A percentile compares a stretch with the other conserved stretches of the same genome.
These are phyloP conservation scores for Fusarium nygamai DNA, from an alignment of 2,329 filamentous ascomycete species.

Conservation along the genomic window DNA sequence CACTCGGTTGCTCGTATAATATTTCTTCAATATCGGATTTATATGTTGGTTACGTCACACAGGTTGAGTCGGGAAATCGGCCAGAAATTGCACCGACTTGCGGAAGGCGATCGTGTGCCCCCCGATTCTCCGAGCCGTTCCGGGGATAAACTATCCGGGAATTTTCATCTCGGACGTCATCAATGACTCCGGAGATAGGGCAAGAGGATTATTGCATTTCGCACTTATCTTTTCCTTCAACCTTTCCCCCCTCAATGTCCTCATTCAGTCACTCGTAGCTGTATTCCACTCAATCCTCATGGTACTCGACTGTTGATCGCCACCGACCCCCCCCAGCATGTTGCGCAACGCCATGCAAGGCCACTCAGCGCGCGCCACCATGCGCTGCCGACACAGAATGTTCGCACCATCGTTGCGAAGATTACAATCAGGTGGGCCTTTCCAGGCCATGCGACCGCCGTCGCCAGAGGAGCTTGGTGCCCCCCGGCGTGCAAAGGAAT, in stretches of 20 bases:
- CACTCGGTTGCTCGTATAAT: background rate
- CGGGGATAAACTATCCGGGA: conserved; percentile 37
- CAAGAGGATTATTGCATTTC: conserved; percentile 11
- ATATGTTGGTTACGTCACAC: background rate
- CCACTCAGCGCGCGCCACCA: conserved; percentile 36
- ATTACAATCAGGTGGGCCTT: conserved; percentile 54
- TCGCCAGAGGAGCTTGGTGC: conserved; percentile 81
- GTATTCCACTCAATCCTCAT: conserved; percentile 11
- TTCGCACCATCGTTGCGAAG: conserved; percentile 50
- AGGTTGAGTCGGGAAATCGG: conserved; percentile 14
- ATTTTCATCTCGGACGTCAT: conserved; percentile 42
- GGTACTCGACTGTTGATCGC: conserved; percentile 12
- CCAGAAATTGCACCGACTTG: conserved; percentile 19
- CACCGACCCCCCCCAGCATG: conserved; percentile 41
- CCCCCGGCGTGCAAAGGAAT: conserved; percentile 75
- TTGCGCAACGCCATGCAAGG: conserved; percentile 43
- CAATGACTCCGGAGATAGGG: conserved; percentile 17
- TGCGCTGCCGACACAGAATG: conserved; percentile 55
- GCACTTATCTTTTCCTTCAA: background rate
- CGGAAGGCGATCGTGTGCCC: conserved; percentile 28
- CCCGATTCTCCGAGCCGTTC: conserved; percentile 34
- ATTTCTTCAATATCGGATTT: background rate
- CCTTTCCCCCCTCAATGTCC: background rate
- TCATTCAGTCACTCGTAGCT: background rate
- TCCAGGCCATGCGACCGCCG: conserved; percentile 77